A percentile compares a stretch with the other conserved stretches of the same genome.
phyloP scores from a whole-genome alignment of 352 stramenopile genomes.

The Phytophthora multivora region DNA sequence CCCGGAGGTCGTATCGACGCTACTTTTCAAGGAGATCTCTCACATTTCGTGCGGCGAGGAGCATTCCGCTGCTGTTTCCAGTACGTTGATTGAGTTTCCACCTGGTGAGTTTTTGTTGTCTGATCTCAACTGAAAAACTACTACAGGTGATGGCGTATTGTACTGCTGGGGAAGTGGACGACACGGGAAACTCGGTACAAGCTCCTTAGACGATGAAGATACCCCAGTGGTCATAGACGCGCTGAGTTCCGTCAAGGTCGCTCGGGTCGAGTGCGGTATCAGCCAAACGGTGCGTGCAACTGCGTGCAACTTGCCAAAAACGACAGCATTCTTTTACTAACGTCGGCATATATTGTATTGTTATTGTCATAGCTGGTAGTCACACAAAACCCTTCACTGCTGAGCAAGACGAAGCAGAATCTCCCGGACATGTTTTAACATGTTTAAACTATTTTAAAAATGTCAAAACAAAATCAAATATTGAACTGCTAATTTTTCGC shows the following conservation, averaged over 20 bases:
- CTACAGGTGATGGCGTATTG: constrained; percentile 55
- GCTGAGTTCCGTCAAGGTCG: constrained; percentile 60
- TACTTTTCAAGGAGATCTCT: constrained; percentile 54
- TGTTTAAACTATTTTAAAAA: not conserved
- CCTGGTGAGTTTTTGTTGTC: not conserved
- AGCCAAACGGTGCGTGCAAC: constrained; percentile 62
- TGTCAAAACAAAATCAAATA: no score
- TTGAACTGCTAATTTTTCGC: no score
- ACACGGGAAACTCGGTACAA: constrained; percentile 74
- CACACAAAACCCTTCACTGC: constrained; percentile 49
- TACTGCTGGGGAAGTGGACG: constrained; percentile 74
- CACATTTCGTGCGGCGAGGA: constrained; percentile 67
- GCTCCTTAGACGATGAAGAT: constrained; percentile 59
- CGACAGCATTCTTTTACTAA: constrained; percentile 3
- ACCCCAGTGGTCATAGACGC: constrained; percentile 53
- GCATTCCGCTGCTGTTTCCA: constrained; percentile 65
- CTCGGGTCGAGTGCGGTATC: constrained; percentile 53
- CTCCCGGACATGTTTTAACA: not conserved
- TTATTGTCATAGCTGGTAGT: constrained; percentile 36
- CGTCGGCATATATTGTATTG: not conserved
- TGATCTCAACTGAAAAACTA: not conserved
- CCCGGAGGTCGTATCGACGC: constrained; percentile 50
- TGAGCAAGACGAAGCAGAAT: not conserved
- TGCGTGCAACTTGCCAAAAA: constrained; percentile 2
- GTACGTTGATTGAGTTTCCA: constrained; percentile 35